Percentiles rank a stretch among this genome's conserved stretches.
These are phyloP conservation scores for Trichothecium sympodiale DNA, from an alignment of 2,329 filamentous ascomycete genomes.

Conservation along the genomic window DNA sequence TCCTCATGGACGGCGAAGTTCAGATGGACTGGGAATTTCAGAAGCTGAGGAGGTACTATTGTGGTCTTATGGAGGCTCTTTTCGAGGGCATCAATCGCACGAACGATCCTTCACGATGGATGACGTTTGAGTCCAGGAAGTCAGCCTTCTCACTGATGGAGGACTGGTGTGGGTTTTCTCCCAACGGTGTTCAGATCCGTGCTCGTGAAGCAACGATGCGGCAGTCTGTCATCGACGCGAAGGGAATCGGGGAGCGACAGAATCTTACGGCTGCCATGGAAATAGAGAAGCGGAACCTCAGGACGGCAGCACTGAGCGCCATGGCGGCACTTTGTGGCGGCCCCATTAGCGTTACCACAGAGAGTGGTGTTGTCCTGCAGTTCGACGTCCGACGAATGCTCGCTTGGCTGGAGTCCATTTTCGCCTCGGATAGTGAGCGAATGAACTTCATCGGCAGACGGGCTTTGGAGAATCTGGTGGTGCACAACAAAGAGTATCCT, in stretches of 20 bases:
- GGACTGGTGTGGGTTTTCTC: conserved; percentile 96
- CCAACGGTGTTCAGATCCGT: conserved; percentile 73
- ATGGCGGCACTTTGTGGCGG: conserved; percentile 89
- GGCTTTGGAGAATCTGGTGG: conserved; percentile 79
- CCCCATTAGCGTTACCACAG: conserved; percentile 77
- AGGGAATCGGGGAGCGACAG: conserved; percentile 62
- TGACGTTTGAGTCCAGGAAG: conserved; percentile 93
- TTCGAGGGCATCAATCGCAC: conserved; percentile 86
- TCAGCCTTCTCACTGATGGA: conserved; percentile 96
- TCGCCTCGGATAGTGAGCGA: conserved; percentile 81
- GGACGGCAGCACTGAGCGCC: conserved; percentile 81
- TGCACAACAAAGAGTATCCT: conserved; percentile 79
- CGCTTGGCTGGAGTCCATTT: conserved; percentile 90
- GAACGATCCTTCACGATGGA: conserved; percentile 80
- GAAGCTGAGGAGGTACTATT: conserved; percentile 84
- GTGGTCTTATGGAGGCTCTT: conserved; percentile 82
- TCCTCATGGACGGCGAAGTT: conserved; percentile 88
- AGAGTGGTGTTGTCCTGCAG: conserved; percentile 75
- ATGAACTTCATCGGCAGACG: conserved; percentile 83
- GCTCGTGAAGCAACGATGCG: conserved; percentile 80
- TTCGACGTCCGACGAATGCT: conserved; percentile 92
- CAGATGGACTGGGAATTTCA: conserved; percentile 94
- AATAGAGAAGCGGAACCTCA: conserved; percentile 88
- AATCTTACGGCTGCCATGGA: conserved; percentile 84
- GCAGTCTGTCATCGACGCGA: conserved; percentile 71